Percentiles rank a stretch among this genome's conserved stretches.
These are phyloP conservation scores for Solanum piurae DNA, from an alignment of 257 asterid species.

Conservation along the genomic window DNA sequence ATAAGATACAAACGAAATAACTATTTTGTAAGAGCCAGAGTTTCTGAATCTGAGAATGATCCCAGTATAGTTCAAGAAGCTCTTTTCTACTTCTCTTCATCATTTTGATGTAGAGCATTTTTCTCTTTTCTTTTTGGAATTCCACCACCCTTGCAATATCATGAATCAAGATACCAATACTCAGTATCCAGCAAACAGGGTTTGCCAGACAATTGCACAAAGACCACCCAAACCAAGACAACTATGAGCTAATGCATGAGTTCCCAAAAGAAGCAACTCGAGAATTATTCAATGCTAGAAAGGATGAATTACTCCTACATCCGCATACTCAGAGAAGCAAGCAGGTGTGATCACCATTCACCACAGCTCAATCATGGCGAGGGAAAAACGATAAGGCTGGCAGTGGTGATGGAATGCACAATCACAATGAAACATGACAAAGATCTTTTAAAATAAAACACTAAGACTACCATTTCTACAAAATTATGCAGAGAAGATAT, in stretches of 20 bases:
- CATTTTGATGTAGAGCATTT: background rate
- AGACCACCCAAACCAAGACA: background rate
- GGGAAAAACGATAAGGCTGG: background rate
- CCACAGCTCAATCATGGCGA: background rate
- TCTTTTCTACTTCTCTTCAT: background rate
- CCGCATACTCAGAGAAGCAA: background rate
- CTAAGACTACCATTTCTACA: background rate
- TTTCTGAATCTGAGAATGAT: background rate
- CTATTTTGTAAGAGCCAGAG: background rate
- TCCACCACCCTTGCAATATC: background rate
- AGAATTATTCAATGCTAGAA: background rate
- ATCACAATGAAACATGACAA: background rate
- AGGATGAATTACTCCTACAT: background rate
- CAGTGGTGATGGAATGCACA: background rate
- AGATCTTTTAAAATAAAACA: background rate
- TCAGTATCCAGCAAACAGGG: background rate
- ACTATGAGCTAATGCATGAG: background rate
- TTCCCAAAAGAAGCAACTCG: background rate
- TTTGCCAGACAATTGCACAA: background rate
- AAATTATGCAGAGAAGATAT: background rate
- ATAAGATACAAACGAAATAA: background rate
- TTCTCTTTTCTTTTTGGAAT: background rate
- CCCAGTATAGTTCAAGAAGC: background rate
- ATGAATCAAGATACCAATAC: background rate
- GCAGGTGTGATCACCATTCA: background rate